phyloP scores from a whole-genome alignment of 148 eudicot species.

The Persicaria maculosa region DNA sequence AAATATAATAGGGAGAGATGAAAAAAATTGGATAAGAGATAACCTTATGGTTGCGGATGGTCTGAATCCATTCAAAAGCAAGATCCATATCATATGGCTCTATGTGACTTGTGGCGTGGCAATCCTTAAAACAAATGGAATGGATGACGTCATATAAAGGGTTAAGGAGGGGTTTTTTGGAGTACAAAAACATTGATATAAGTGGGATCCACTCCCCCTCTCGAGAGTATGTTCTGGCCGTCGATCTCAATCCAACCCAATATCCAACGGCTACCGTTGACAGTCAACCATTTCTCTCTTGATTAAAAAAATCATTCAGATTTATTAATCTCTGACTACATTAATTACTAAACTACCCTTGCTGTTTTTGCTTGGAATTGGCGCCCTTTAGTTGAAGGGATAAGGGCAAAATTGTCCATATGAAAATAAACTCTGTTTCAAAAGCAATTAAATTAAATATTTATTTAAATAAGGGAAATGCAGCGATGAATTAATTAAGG shows the following conservation, averaged over 20 bases:
- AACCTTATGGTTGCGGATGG: too few relatives aligned
- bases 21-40: too few relatives aligned
- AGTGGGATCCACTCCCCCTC: background rate
- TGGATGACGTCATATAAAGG: too few relatives aligned
- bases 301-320: background rate
- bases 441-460: too few relatives aligned
- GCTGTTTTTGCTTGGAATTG: background rate
- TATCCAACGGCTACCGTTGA: background rate
- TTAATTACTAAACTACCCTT: background rate
- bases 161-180: background rate
- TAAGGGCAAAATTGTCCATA: background rate
- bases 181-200: background rate
- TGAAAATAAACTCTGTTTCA: background rate
- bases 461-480: background rate
- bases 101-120: too few relatives aligned
- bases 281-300: background rate
- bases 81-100: too few relatives aligned
- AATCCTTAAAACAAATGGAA: too few relatives aligned
- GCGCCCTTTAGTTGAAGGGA: background rate
- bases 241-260: background rate
- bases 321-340: background rate
- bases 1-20: too few relatives aligned
- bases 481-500: background rate
- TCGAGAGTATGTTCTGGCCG: background rate
- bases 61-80: too few relatives aligned